Conservation (phyloP, 2,329 filamentous ascomycete species). For the Lachnum nothofagi region DNA sequence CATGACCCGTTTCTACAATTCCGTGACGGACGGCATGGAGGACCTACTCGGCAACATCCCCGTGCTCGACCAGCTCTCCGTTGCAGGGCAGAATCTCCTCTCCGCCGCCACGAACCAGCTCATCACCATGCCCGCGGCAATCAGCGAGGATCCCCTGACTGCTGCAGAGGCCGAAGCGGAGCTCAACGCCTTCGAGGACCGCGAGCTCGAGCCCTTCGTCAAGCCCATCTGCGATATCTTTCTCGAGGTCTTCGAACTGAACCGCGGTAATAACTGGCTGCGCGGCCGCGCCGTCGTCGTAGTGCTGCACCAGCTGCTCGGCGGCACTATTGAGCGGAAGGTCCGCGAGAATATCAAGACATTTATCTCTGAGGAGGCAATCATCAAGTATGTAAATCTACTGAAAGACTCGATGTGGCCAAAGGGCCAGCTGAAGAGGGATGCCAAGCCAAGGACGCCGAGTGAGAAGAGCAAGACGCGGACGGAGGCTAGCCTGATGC, state of each 20-base stretch:
- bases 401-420: constrained; percentile 81
- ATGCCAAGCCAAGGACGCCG: constrained; percentile 52
- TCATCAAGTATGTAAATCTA: constrained; percentile 69
- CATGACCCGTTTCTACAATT: constrained; percentile 91
- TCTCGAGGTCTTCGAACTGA: constrained; percentile 89
- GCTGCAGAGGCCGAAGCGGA: constrained; percentile 85
- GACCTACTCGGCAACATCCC: constrained; percentile 95
- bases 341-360: constrained; percentile 77
- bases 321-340: constrained; percentile 93
- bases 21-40: constrained; percentile 95
- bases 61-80: constrained; percentile 87
- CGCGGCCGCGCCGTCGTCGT: constrained; percentile 93
- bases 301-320: constrained; percentile 89
- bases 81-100: constrained; percentile 86
- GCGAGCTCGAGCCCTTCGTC: constrained; percentile 88
- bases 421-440: constrained; percentile 50
- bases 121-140: constrained; percentile 48
- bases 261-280: constrained; percentile 94
- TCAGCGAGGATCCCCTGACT: constrained; percentile 45
- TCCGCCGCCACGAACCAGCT: constrained; percentile 67
- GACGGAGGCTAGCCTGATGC: constrained; percentile 81
- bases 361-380: constrained; percentile 69
- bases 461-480: constrained; percentile 74
- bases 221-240: constrained; percentile 98
- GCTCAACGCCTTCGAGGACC: constrained; percentile 84